A percentile compares a stretch with the other conserved stretches of the same genome.
Conservation (phyloP, 2,329 filamentous ascomycete genomes). For the Falciphora oryzae region DNA sequence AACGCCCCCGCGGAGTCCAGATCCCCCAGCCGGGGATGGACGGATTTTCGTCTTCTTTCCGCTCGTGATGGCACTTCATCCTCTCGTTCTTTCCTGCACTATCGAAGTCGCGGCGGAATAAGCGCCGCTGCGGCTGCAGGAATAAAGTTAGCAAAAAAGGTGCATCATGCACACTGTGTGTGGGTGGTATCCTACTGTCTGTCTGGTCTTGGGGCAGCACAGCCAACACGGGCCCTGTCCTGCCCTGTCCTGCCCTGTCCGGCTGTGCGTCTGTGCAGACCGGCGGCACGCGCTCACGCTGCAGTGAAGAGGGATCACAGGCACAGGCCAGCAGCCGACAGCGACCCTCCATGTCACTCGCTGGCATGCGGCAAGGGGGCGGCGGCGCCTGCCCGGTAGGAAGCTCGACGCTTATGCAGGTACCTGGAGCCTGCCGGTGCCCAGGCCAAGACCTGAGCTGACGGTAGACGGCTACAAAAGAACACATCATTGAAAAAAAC, state of each 20-base stretch:
- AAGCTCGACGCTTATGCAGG: constrained; percentile 1
- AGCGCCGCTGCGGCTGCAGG: neutral
- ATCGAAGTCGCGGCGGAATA: neutral
- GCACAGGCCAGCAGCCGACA: too few species aligned
- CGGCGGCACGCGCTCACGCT: too few species aligned
- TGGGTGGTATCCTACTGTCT: neutral
- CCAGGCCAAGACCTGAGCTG: too few species aligned
- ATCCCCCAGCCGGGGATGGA: too few species aligned
- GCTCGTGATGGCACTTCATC: neutral
- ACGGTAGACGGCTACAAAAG: neutral
- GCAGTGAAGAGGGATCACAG: too few species aligned
- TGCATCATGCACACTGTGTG: neutral
- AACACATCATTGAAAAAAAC: neutral
- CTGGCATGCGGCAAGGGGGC: too few species aligned
- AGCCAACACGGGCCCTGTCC: too few species aligned
- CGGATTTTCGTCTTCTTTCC: neutral
- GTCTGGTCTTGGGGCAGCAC: too few species aligned
- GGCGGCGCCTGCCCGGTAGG: neutral
- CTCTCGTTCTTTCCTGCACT: neutral
- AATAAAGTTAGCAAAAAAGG: neutral
- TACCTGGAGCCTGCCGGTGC: neutral
- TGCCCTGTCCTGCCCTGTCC: too few species aligned
- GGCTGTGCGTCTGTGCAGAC: too few species aligned
- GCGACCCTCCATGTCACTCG: too few species aligned
- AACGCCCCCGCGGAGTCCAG: too few species aligned